Evolutionary conservation across 345 rosid species (phyloP), one percentile per base, ranked within the genome.

Genomic region (Hibiscus trionum): DNA sequence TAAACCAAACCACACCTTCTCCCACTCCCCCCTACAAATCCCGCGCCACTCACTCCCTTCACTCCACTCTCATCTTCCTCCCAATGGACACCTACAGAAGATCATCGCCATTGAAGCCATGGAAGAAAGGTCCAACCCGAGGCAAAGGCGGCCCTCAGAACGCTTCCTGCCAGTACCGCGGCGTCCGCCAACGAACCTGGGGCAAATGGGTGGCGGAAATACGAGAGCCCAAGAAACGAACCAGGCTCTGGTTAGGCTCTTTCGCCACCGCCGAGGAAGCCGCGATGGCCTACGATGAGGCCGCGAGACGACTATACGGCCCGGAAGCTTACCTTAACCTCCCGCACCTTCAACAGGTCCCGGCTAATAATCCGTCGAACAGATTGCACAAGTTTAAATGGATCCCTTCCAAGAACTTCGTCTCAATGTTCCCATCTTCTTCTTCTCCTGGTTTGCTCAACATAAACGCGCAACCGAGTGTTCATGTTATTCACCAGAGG

Each of bases 121-220:
- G 70, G 70, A 66, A 66, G 56, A 64, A 90, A 71, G 98, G 98
- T 35, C 98, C 97, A 4, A 88, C 93, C 8, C 83, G 96, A 44
- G 98, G 97, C 77, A 90, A 92, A 85, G 98, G 96, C 3, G 98
- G 98, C 52, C 99, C 99, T 12, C 91, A 81, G 53, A 95, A 92
- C 72, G 88, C 98, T 29, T 83, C 87, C 10, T 92, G 96, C 55
- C 90, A 87, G 21, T 95, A 89, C 72, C 79, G 98, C 3, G 98
- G 99, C 7, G 99, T 95, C 1, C 76, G 99, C 9, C 99, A 92
- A 78, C 80, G 98, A 75, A 92, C 99, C 0, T 95, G 98, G 99
- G 99, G 98, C 7, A 95, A 95, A 80, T 95, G 96, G 99, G 99
- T 92, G 1, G 98, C 99, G 0, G 98, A 95, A 76, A 92, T 95